Conservation (phyloP, 2,329 filamentous ascomycete species). For the Fusarium oxysporum region DNA sequence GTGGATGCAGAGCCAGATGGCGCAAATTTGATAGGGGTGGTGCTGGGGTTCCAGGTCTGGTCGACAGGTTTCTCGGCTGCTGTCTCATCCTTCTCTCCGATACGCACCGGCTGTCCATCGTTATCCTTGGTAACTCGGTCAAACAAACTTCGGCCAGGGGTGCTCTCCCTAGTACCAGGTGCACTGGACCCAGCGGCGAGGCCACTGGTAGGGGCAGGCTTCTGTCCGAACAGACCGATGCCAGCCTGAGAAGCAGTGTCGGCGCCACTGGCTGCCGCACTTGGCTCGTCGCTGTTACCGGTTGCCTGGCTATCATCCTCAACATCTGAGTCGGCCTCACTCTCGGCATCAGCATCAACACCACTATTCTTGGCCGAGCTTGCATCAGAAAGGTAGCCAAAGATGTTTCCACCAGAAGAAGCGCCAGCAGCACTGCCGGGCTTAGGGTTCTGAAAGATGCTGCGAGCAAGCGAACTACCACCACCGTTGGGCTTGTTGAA, state of each 20-base stretch:
- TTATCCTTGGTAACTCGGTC: constrained; percentile 64
- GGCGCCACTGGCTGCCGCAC: constrained; percentile 55
- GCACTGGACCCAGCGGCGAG: constrained; percentile 49
- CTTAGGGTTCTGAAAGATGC: constrained; percentile 58
- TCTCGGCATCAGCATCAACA: constrained; percentile 60
- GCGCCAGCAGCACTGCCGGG: constrained; percentile 40
- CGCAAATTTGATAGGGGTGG: constrained; percentile 67
- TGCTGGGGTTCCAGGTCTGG: constrained; percentile 59
- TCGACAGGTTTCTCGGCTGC: constrained; percentile 47
- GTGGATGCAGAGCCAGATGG: constrained; percentile 48
- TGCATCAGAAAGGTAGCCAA: constrained; percentile 68
- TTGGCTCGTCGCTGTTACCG: constrained; percentile 58
- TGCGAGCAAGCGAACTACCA: constrained; percentile 51
- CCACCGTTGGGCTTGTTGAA: constrained; percentile 53
- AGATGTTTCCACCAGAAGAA: constrained; percentile 62
- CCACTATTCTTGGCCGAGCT: constrained; percentile 67
- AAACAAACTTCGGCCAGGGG: constrained; percentile 64
- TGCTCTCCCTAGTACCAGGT: constrained; percentile 58
- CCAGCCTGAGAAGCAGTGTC: constrained; percentile 53
- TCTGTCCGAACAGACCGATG: constrained; percentile 42
- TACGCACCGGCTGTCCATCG: constrained; percentile 62
- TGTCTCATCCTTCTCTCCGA: constrained; percentile 46
- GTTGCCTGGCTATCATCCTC: constrained; percentile 57
- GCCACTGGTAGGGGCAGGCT: constrained; percentile 48
- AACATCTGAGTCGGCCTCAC: constrained; percentile 57